Evolutionary conservation across 2,329 filamentous ascomycete genomes (phyloP).

Genomic region (Myriangium duriaei): DNA sequence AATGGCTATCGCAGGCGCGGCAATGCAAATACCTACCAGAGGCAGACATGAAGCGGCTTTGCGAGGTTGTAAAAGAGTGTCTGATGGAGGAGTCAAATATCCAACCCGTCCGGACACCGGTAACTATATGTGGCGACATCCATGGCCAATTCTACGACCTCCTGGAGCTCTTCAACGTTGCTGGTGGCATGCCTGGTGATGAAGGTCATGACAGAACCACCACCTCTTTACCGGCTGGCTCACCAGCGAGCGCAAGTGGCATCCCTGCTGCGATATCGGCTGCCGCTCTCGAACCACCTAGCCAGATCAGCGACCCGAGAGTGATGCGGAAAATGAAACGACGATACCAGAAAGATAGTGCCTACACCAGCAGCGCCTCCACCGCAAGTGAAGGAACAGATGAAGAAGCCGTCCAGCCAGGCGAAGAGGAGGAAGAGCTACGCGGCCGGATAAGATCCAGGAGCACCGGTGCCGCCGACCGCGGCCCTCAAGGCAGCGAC

Average conservation of each 20-base stretch:
- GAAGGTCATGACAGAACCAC: constrained; percentile 10
- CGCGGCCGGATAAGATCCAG: constrained; percentile 27
- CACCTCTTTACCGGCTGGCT: constrained; percentile 7
- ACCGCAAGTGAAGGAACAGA: constrained; percentile 28
- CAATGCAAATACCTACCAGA: constrained; percentile 96
- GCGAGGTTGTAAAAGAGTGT: constrained; percentile 97
- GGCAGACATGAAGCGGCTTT: constrained; percentile 94
- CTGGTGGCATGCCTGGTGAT: constrained; percentile 90
- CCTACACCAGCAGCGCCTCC: constrained; percentile 41
- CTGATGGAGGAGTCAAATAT: constrained; percentile 99
- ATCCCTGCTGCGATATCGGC: constrained; percentile 51
- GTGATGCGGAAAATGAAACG: constrained; percentile 70
- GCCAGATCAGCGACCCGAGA: constrained; percentile 77
- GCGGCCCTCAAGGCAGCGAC: constrained; percentile 16
- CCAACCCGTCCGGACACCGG: constrained; percentile 90
- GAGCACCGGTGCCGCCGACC: constrained; percentile 19
- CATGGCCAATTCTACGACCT: constrained; percentile 98
- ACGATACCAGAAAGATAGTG: constrained; percentile 36
- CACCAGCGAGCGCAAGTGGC: constrained; percentile 5
- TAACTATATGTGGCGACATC: constrained; percentile 95
- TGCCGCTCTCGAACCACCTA: constrained; percentile 85
- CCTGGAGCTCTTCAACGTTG: constrained; percentile 89
- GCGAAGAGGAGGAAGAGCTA: constrained; percentile 33
- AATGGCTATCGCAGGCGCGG: constrained; percentile 94
- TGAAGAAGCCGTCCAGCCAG: constrained; percentile 30